These are phyloP conservation scores for Macaranga tanarius DNA, from an alignment of 441 rosid genomes.

Conservation along the genomic window DNA sequence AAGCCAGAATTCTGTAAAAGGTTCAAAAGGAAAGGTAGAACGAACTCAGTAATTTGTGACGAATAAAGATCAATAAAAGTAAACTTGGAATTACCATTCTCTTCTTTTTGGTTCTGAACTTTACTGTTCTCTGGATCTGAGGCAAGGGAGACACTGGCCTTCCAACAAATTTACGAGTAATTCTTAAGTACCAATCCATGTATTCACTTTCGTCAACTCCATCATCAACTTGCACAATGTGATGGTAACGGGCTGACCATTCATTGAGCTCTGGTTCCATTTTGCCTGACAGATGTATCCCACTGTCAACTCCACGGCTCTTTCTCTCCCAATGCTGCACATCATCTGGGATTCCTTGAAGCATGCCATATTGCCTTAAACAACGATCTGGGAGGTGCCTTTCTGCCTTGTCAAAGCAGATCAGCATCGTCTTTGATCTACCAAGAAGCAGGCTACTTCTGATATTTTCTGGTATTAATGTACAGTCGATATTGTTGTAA, in stretches of 20 bases:
- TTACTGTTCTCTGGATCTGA: conserved; percentile 39
- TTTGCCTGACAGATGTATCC: conserved; percentile 39
- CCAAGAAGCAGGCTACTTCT: conserved; percentile 49
- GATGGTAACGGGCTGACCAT: conserved; percentile 54
- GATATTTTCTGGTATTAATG: conserved; percentile 47
- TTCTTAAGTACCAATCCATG: conserved; percentile 56
- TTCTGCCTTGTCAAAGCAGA: conserved; percentile 75
- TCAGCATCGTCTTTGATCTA: conserved; percentile 61
- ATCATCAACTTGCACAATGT: conserved; percentile 40
- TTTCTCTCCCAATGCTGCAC: conserved; percentile 51
- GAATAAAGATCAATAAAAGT: background rate
- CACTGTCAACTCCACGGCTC: conserved; percentile 44
- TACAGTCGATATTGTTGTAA: conserved; percentile 41
- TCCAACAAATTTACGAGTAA: conserved; percentile 59
- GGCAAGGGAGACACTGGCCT: conserved; percentile 47
- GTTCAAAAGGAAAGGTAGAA: background rate
- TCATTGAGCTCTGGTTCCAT: conserved; percentile 52
- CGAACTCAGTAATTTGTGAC: background rate
- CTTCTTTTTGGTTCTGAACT: conserved; percentile 35
- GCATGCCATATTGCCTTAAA: conserved; percentile 60
- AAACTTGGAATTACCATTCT: conserved; percentile 24
- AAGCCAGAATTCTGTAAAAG: conserved; percentile 42
- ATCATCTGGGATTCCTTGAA: conserved; percentile 58
- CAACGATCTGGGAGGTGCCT: conserved; percentile 78
- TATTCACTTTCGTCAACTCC: conserved; percentile 54